phyloP scores from a whole-genome alignment of 2,329 filamentous ascomycete species.

The Phoma sp. region DNA sequence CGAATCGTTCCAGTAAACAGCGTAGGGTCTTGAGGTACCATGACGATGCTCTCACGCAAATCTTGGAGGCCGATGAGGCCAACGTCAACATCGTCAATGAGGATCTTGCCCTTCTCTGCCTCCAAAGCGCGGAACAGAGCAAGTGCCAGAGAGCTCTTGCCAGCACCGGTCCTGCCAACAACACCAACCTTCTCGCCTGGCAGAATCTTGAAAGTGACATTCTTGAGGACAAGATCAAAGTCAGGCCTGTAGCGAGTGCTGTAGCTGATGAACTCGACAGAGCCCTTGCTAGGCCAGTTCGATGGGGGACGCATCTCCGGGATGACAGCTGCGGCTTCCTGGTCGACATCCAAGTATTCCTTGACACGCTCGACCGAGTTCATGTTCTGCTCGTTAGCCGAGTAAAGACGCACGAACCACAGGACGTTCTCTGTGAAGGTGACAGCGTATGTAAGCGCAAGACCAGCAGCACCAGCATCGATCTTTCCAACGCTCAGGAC shows the following conservation, averaged over 20 bases:
- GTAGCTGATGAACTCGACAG: constrained; percentile 88
- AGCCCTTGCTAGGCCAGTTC: constrained; percentile 85
- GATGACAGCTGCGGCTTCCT: constrained; percentile 82
- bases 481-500: constrained; percentile 82
- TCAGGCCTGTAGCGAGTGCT: constrained; percentile 88
- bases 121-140: constrained; percentile 94
- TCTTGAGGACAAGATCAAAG: constrained; percentile 83
- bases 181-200: constrained; percentile 94
- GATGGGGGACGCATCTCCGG: constrained; percentile 77
- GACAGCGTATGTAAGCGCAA: constrained; percentile 94
- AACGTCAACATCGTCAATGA: constrained; percentile 92
- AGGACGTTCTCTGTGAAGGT: constrained; percentile 96
- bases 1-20: constrained; percentile 92
- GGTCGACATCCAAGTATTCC: constrained; percentile 95
- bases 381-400: constrained; percentile 98
- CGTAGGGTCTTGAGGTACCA: constrained; percentile 96
- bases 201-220: constrained; percentile 85
- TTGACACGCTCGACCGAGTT: constrained; percentile 98
- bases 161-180: constrained; percentile 92
- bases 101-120: constrained; percentile 85
- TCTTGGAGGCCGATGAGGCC: constrained; percentile 90
- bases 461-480: constrained; percentile 88
- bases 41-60: constrained; percentile 90
- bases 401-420: constrained; percentile 94
- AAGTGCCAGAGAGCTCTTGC: constrained; percentile 93